Evolutionary conservation across 129 eudicot genomes (phyloP).

Genomic region (Pittosporum tobira): DNA sequence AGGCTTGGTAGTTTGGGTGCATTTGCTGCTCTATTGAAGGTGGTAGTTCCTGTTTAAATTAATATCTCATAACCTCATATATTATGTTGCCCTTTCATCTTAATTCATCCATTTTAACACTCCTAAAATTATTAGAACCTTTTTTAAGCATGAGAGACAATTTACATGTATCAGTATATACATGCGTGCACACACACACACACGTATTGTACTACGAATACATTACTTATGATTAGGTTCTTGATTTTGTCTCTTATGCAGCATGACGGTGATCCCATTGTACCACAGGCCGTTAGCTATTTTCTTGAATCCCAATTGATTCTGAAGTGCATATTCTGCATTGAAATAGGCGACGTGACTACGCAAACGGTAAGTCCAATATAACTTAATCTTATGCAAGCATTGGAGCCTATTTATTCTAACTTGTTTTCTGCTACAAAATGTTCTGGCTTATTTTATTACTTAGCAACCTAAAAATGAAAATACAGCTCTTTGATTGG

Average conservation of each 20-base stretch:
- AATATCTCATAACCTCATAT: too few relatives aligned
- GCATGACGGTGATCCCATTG: conserved; percentile 29
- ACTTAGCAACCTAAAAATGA: not conserved
- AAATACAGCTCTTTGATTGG: not conserved
- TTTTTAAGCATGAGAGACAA: not conserved
- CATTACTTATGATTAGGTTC: not conserved
- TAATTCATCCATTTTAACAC: not conserved
- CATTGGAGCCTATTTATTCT: not conserved
- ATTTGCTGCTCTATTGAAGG: not conserved
- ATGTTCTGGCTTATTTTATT: not conserved
- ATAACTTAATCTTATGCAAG: not conserved
- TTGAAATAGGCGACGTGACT: conserved; percentile 32
- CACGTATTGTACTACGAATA: not conserved
- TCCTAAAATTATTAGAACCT: not conserved
- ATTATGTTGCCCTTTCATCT: not conserved
- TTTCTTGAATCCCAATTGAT: conserved; percentile 35
- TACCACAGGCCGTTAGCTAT: conserved; percentile 27
- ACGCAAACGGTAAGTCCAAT: conserved; percentile 28
- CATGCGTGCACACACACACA: not conserved
- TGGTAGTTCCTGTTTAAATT: not conserved
- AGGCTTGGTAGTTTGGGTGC: not conserved
- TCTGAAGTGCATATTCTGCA: conserved; percentile 39
- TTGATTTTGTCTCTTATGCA: conserved; percentile 1
- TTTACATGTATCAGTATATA: not conserved
- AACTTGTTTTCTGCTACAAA: not conserved